Evolutionary conservation across 1,284 basidiomycete species (phyloP), one percentile per base, ranked within the genome.

Genomic region (Quambalaria eucalypti): DNA sequence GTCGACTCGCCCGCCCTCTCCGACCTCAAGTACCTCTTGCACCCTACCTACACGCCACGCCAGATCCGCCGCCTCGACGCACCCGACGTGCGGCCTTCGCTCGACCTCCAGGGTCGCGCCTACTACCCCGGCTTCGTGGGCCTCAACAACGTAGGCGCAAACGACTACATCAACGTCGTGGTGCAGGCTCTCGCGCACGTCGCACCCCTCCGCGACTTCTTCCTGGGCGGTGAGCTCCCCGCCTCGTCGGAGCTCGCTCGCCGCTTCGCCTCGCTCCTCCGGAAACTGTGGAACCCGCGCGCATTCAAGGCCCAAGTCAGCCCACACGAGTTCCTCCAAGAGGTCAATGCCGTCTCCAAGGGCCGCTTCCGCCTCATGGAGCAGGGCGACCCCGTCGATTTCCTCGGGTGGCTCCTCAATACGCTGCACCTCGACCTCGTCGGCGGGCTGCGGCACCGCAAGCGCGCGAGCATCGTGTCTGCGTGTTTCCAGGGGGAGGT

Each of bases 141-240:
- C 42, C 80, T 99, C 48, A 98, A 99, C 80, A 91, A 98, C 75
- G 92, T 98, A 78, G 93, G 93, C 76, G 81, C 83, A 64, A 96
- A 96, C 76, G 93, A 97, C 75, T 91, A 96, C 74, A 86, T 96
- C 82, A 98, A 98, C 76, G 92, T 95, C 61, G 85, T 98, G 64
- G 86, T 98, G 48, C 93, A 98, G 65, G 84, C 89, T 5, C 82
- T 99, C 21, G 82, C 92, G 19, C 95, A 99, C 77, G 85, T 98
- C 49, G 80, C 86, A 29, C 90, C 91, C 1, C 78, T 99, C 51
- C 85, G 95, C 54, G 86, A 96, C 75, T 87, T 87, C 78, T 69
- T 75, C 36, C 39, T 61, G 26, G 64, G 52, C n/a, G 61, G 55
- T 25, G 52, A 50, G 26, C 53, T 33, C 21, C 3, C 64, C 66